These are phyloP conservation scores for Multifurca ochricompacta DNA, from an alignment of 768 basidiomycete genomes.

Conservation along the genomic window DNA sequence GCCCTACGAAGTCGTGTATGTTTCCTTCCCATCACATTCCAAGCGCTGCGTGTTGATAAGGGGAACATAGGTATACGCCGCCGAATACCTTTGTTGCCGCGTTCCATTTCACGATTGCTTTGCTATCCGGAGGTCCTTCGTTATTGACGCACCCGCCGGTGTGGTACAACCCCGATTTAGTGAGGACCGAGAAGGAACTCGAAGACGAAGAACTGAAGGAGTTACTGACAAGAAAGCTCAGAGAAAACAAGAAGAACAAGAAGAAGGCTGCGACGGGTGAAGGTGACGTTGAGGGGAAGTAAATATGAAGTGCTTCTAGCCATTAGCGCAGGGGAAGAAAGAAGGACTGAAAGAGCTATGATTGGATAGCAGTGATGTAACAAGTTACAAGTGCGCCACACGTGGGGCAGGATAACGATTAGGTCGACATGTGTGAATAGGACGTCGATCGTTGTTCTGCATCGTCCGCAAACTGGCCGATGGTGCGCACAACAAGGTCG, in stretches of 20 bases:
- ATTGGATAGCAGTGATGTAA: conserved; percentile 21
- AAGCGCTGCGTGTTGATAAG: neutral
- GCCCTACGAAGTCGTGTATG: conserved; percentile 91
- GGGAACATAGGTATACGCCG: conserved; percentile 61
- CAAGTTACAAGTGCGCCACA: conserved; percentile 16
- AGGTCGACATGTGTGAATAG: conserved; percentile 9
- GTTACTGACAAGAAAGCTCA: conserved; percentile 66
- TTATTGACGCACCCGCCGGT: conserved; percentile 81
- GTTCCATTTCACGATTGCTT: conserved; percentile 95
- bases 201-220: conserved; percentile 83
- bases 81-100: conserved; percentile 81
- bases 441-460: conserved; percentile 31
- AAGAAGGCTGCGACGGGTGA: conserved; percentile 68
- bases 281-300: conserved; percentile 36
- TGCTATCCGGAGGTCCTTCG: conserved; percentile 81
- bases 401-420: conserved; percentile 12
- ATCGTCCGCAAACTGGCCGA: conserved; percentile 71
- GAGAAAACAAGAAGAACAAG: conserved; percentile 89
- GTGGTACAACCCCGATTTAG: conserved; percentile 90
- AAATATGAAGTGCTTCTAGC: conserved; percentile 19
- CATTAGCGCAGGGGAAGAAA: conserved; percentile 7
- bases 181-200: conserved; percentile 84
- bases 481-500: conserved; percentile 75
- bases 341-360: conserved; percentile 18
- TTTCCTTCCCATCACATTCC: conserved; percentile 19